Conservation (phyloP, 2,329 filamentous ascomycete species). For the Fusarium sp. region DNA sequence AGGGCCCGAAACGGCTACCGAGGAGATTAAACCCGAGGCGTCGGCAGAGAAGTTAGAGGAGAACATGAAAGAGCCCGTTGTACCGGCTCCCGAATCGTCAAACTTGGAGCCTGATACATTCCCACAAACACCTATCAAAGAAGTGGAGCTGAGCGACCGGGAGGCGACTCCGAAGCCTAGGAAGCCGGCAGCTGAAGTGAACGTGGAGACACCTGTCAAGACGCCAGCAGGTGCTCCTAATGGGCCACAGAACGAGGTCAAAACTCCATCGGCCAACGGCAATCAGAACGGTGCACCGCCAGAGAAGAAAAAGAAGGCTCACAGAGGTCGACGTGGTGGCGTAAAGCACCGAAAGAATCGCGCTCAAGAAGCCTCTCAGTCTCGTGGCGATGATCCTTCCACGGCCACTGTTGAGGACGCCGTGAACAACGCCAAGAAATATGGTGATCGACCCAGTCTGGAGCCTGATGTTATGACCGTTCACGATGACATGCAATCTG, state of each 20-base stretch:
- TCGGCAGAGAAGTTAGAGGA: conserved; percentile 15
- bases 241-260: conserved; percentile 1
- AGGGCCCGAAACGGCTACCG: not conserved
- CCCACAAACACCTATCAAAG: conserved; percentile 10
- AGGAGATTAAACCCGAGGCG: conserved; percentile 10
- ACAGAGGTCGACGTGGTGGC: conserved; percentile 80
- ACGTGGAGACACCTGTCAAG: conserved; percentile 4
- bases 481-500: conserved; percentile 70
- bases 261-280: conserved; percentile 1
- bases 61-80: conserved; percentile 7
- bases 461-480: conserved; percentile 75
- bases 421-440: conserved; percentile 71
- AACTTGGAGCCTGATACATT: conserved; percentile 13
- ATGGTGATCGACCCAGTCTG: conserved; percentile 67
- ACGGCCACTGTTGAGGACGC: conserved; percentile 72
- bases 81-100: conserved; percentile 20
- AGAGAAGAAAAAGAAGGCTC: conserved; percentile 77
- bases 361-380: conserved; percentile 66
- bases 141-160: conserved; percentile 30
- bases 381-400: conserved; percentile 62
- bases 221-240: conserved; percentile 6
- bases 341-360: conserved; percentile 75
- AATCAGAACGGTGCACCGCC: conserved; percentile 31
- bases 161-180: conserved; percentile 35
- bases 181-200: conserved; percentile 8